These are phyloP conservation scores for Volvox reticuliferus DNA, from an alignment of 139 green algal genomes.

Conservation along the genomic window DNA sequence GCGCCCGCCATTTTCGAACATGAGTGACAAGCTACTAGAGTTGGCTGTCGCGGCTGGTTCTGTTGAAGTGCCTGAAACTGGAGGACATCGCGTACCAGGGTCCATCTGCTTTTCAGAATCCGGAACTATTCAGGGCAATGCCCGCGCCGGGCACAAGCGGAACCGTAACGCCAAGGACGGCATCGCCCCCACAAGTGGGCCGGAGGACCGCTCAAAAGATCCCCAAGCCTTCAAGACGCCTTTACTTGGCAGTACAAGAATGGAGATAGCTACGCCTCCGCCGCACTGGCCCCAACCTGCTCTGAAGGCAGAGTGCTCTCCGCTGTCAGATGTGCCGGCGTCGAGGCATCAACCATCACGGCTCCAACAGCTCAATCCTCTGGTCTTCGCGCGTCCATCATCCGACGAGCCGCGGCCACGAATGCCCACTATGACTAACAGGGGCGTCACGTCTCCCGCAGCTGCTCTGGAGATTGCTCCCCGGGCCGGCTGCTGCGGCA, in stretches of 20 bases:
- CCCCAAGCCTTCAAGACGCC: neutral
- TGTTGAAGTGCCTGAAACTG: neutral
- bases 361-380: neutral
- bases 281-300: neutral
- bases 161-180: neutral
- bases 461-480: too few species aligned
- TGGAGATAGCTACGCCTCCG: neutral
- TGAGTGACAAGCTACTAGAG: neutral
- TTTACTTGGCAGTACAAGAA: neutral
- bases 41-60: neutral
- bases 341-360: neutral
- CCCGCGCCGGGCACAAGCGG: neutral
- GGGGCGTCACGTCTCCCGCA: too few species aligned
- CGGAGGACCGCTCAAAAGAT: neutral
- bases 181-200: neutral
- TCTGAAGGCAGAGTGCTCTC: neutral
- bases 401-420: neutral
- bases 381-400: neutral
- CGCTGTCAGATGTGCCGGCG: neutral
- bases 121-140: neutral
- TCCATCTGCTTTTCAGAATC: neutral
- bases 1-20: neutral
- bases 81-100: neutral
- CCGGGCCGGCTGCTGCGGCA: too few species aligned
- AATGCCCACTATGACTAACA: neutral